phyloP scores from a whole-genome alignment of 129 eudicot species.

The Helianthus tuberosus region DNA sequence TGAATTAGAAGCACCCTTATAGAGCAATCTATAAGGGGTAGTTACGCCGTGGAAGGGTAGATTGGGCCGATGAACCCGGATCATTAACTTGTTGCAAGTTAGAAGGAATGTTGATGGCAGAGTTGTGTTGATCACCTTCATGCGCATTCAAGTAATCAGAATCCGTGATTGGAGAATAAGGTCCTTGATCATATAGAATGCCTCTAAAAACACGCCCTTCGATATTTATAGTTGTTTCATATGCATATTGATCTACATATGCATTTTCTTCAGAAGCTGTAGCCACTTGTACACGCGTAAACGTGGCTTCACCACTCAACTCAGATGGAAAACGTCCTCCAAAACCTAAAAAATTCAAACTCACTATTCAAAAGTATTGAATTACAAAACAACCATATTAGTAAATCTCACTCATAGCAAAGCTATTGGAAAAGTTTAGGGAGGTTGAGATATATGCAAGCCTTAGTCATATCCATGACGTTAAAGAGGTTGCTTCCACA shows the following conservation, averaged over 20 bases:
- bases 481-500: too few species aligned
- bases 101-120: not conserved
- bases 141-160: constrained; percentile 9
- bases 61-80: not conserved
- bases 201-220: constrained; percentile 81
- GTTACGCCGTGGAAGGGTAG: not conserved
- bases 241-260: constrained; percentile 66
- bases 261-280: constrained; percentile 51
- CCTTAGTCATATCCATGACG: too few species aligned
- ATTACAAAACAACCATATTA: not conserved
- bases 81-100: constrained; percentile 1
- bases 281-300: constrained; percentile 68
- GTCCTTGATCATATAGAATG: constrained; percentile 79
- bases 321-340: constrained; percentile 65
- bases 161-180: constrained; percentile 13
- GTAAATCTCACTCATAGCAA: too few species aligned
- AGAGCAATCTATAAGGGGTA: not conserved
- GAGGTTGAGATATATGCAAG: too few species aligned
- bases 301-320: constrained; percentile 56
- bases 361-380: not conserved
- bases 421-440: too few species aligned
- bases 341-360: constrained; percentile 40
- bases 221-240: constrained; percentile 72
- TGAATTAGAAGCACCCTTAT: not conserved
- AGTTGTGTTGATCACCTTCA: constrained; percentile 14